Evolutionary conservation across 1,284 basidiomycete genomes (phyloP), one percentile per base, ranked within the genome.

Genomic region (Papiliotrema nemorosa): DNA sequence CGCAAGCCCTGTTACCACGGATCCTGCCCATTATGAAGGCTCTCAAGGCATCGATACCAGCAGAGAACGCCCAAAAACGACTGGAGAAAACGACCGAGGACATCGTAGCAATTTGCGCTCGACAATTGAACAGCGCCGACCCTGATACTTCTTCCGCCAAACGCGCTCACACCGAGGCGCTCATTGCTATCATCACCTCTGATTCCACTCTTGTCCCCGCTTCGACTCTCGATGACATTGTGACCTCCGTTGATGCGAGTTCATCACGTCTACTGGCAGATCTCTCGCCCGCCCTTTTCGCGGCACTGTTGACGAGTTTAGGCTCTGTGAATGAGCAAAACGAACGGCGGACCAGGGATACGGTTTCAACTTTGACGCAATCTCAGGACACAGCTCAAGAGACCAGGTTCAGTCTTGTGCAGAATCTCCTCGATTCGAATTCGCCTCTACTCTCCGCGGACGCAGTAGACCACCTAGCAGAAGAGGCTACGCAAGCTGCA

Each of bases 401-500:
- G 0, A 47, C 49, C 7, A 56, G 67, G 5, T 63, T 63, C 27
- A 59, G 59, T 5, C 43, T 64, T 9, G 45, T 27, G 10, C 13
- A 31, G 20, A 35, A 16, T 27, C n/a, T 49, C 13, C 21, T 49
- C 3, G 10, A 9, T 3, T 34, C 38, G 2, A 14, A 14, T 14
- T 40, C 50, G 2, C 13, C 51, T 3, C 46, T 72, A 2, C 26
- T 66, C 4, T 35, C 38, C 14, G 43, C 53, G 2, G 56, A 58
- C 9, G 50, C 56, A 3, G 47, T 71, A 2, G 69, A 71, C 41
- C 10, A 33, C 4, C 51, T 69, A 34, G 63, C 60, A 6, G 53
- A 49, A 5, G 65, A 71, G 44, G 66, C 69, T 0, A 51, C 61
- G 5, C 59, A 67, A 7, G 21, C 57, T 2, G 67, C 69, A 6